Evolutionary conservation across 2,329 filamentous ascomycete species (phyloP).

Genomic region (Xylogone sp.): DNA sequence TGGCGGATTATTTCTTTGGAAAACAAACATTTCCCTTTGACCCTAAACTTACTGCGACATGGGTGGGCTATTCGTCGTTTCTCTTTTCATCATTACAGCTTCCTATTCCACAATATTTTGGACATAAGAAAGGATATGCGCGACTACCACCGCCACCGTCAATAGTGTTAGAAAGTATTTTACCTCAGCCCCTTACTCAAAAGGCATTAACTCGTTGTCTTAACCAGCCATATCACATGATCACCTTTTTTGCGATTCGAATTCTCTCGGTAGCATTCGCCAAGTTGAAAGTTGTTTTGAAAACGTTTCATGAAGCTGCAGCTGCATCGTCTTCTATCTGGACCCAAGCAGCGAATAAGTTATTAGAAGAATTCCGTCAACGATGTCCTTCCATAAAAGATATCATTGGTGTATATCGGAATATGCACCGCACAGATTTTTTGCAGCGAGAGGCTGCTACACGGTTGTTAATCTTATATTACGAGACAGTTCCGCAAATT

Average conservation of each 20-base stretch:
- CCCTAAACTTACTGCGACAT: conserved; percentile 86
- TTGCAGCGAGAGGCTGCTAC: conserved; percentile 77
- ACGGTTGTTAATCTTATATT: conserved; percentile 78
- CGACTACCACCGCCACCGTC: conserved; percentile 72
- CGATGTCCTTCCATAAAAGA: conserved; percentile 81
- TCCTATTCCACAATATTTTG: conserved; percentile 69
- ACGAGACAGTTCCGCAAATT: conserved; percentile 73
- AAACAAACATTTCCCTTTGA: conserved; percentile 82
- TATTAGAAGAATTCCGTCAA: conserved; percentile 72
- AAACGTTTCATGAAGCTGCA: conserved; percentile 37
- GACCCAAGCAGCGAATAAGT: conserved; percentile 62
- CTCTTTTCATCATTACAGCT: conserved; percentile 77
- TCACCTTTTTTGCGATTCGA: conserved; percentile 80
- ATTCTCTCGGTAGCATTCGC: conserved; percentile 74
- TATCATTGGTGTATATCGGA: conserved; percentile 69
- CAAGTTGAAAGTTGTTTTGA: conserved; percentile 57
- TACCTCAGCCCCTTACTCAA: conserved; percentile 78
- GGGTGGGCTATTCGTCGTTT: conserved; percentile 91
- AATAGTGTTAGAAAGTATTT: conserved; percentile 77
- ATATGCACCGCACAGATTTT: conserved; percentile 62
- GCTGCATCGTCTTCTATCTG: conserved; percentile 48
- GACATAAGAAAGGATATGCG: conserved; percentile 59
- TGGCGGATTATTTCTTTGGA: conserved; percentile 81
- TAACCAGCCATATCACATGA: conserved; percentile 70
- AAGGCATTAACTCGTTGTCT: conserved; percentile 78